Conservation (phyloP, 163 green algal species). For the Volvox carteri region DNA sequence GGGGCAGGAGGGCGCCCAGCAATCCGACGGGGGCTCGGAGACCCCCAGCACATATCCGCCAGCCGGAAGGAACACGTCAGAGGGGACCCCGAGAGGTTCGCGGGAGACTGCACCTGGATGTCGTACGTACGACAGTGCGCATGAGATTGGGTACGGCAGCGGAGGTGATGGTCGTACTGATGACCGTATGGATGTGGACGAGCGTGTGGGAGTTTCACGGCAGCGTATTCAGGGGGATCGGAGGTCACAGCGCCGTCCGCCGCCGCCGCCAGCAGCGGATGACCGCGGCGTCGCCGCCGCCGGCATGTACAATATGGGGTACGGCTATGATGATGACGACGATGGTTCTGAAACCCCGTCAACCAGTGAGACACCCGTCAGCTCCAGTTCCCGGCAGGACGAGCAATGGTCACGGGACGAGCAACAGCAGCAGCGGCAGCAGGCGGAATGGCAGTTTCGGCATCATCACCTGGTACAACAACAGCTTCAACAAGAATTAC, state of each 20-base stretch:
- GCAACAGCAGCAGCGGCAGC: not conserved
- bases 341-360: constrained; percentile 1
- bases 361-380: constrained; percentile 20
- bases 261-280: not conserved
- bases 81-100: not conserved
- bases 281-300: not conserved
- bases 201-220: not conserved
- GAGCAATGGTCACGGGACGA: not conserved
- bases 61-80: not conserved
- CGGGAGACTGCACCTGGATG: too few relatives aligned
- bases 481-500: not conserved
- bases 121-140: too few relatives aligned
- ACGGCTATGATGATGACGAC: not conserved
- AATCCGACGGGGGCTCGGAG: not conserved
- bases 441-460: not conserved
- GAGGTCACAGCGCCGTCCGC: not conserved
- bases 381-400: not conserved
- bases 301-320: not conserved
- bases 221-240: not conserved
- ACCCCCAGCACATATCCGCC: too few relatives aligned
- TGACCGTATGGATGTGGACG: constrained; percentile 1
- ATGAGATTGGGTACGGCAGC: not conserved
- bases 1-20: not conserved
- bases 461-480: not conserved
- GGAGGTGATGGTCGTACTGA: not conserved